phyloP scores from a whole-genome alignment of 352 stramenopile species.

The Blastocystis sp. region DNA sequence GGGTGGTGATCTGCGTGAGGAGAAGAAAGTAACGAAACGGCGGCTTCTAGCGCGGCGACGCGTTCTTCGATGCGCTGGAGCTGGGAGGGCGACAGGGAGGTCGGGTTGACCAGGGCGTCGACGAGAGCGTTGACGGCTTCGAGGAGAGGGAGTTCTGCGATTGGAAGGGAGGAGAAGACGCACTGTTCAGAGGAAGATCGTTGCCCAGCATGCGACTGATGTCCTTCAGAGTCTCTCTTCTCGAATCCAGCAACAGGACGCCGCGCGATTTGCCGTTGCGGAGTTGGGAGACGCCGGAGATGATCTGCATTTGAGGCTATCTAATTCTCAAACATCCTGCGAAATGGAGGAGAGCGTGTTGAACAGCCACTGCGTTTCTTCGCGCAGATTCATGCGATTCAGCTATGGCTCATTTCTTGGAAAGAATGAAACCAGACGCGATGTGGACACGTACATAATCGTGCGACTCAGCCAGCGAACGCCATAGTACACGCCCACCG shows the following conservation, averaged over 20 bases:
- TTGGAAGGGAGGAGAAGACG: not conserved
- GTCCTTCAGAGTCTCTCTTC: not conserved
- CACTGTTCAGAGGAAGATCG: conserved; percentile 12
- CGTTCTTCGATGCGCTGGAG: not conserved
- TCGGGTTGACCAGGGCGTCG: not conserved
- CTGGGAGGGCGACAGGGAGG: not conserved
- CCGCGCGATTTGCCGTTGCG: not conserved
- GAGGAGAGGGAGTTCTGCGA: not conserved
- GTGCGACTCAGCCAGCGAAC: not conserved
- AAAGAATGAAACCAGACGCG: not conserved
- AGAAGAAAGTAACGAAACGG: not conserved
- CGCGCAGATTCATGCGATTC: not conserved
- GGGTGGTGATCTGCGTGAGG: not conserved
- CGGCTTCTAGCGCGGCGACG: not conserved
- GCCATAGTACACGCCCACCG: not conserved
- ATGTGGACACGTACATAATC: conserved; percentile 25
- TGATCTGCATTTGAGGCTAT: not conserved
- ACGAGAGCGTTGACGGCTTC: not conserved
- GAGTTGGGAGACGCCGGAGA: not conserved
- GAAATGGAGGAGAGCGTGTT: too few species aligned
- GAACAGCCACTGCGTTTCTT: not conserved
- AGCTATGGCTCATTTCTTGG: not conserved
- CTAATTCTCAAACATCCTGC: too few species aligned
- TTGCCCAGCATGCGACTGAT: conserved; percentile 14
- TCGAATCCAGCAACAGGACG: not conserved